Base-by-base conservation (phyloP, 768 basidiomycete species). In the Leccinum rimulosum region DNA sequence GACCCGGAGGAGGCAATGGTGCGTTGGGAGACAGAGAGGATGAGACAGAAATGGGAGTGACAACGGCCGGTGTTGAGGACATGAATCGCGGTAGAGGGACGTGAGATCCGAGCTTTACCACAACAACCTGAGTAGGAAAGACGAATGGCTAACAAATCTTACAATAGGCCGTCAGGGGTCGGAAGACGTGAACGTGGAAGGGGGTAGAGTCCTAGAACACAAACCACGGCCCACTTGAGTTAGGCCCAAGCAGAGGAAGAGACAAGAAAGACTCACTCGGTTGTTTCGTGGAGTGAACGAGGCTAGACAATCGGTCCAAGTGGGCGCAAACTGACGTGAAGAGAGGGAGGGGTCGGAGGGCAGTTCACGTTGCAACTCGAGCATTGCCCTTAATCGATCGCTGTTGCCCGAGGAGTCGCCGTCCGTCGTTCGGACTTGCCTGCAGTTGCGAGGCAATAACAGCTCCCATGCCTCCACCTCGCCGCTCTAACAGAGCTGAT, bases 231-330 rank as follows among this genome's bases (percentile, higher is more conserved):
- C 31, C 27, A 45, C 49, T 52, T 48, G 57, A 17, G 58, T 43
- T 27, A 31, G 33, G 50, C 27, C 47, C n/a, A 40, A 52, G 54
- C 49, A 55, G 22, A 38, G 30, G 15, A 30, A 19, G 15, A 57
- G 57, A 50, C 38, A 52, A 53, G 31, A 54, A 49, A 35, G 15
- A 53, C 68, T 66, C 56, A 66, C 69, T 50, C 28, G 43, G 61
- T 61, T 35, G 67, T 57, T 59, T 53, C 35, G 61, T 47, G 38
- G 47, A 38, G 36, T 36, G 45, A 61, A 47, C n/a, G 54, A 50
- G 59, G 55, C 70, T 69, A 70, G 54, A 60, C 45, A 50, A 54
- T 59, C 68, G 71, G 71, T 59, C 52, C 30, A 50, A 15, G 47
- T 28, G 50, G 64, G 61, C 58, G 64, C 40, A 64, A 68, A 54